Evolutionary conservation across 306 rosid genomes (phyloP).

Genomic region (Luffa acutangula): DNA sequence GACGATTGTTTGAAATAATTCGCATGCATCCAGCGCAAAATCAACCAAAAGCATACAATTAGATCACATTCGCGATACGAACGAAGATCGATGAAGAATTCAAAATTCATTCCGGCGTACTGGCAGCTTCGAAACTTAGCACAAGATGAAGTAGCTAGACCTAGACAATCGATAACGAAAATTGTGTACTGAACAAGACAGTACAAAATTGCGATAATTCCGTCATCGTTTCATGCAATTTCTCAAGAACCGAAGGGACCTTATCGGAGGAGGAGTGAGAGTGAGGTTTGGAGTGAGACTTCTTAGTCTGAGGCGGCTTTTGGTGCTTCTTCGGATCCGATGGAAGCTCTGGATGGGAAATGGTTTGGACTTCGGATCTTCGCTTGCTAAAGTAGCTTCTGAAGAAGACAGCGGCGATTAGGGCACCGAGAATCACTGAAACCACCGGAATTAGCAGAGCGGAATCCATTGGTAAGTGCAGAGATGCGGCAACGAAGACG

Average conservation of each 20-base stretch:
- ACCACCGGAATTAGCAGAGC: constrained; percentile 27
- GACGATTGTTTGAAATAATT: not conserved
- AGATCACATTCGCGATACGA: not conserved
- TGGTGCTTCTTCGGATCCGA: constrained; percentile 36
- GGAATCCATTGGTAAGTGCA: constrained; percentile 49
- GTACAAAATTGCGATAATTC: not conserved
- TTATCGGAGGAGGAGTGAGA: constrained; percentile 64
- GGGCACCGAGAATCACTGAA: constrained; percentile 61
- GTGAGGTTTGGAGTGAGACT: constrained; percentile 51
- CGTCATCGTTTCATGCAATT: not conserved
- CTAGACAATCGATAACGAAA: not conserved
- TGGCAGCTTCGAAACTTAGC: not conserved
- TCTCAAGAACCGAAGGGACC: constrained; percentile 19
- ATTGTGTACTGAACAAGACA: not conserved
- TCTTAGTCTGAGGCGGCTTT: constrained; percentile 47
- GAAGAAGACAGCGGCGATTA: constrained; percentile 59
- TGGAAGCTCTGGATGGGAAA: constrained; percentile 43
- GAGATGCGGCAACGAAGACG: not conserved
- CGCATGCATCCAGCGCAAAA: not conserved
- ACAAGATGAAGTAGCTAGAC: not conserved
- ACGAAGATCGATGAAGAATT: not conserved
- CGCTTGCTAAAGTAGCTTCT: constrained; percentile 49
- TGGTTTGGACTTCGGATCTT: constrained; percentile 63
- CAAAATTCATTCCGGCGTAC: not conserved
- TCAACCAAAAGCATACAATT: not conserved